Evolutionary conservation across 106 monocot species (phyloP).

Genomic region (Acanthochlamys bracteata): DNA sequence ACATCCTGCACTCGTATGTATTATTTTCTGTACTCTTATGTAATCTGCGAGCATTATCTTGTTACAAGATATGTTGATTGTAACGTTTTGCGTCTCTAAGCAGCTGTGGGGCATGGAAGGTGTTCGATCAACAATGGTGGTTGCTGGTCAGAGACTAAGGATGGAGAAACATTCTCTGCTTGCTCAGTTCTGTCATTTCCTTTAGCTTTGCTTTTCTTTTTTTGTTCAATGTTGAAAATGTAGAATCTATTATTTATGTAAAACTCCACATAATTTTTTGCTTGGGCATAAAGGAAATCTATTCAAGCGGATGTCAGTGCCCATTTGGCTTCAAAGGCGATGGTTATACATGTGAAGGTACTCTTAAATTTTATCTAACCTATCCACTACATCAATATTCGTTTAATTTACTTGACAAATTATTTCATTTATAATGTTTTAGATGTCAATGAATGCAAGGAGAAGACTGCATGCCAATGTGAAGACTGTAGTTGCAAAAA

Average conservation of each 20-base stretch:
- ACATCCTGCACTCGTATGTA: conserved; percentile 59
- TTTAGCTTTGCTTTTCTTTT: not conserved
- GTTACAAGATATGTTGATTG: not conserved
- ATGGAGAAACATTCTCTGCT: conserved; percentile 50
- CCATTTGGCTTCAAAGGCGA: conserved; percentile 75
- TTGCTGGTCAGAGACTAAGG: conserved; percentile 67
- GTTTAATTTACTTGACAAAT: not conserved
- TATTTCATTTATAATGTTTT: not conserved
- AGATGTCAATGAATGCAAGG: conserved; percentile 90
- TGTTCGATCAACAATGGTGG: conserved; percentile 68
- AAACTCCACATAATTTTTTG: not conserved
- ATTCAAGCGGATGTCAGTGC: conserved; percentile 60
- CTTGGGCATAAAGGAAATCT: conserved; percentile 21
- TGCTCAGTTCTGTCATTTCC: conserved; percentile 51
- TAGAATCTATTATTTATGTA: not conserved
- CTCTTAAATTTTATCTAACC: not conserved
- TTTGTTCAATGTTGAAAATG: not conserved
- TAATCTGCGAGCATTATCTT: not conserved
- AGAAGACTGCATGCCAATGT: conserved; percentile 64
- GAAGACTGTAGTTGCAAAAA: conserved; percentile 79
- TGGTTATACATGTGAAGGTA: conserved; percentile 76
- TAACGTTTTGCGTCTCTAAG: conserved; percentile 1
- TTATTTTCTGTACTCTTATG: not conserved
- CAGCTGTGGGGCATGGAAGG: conserved; percentile 88
- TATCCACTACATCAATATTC: not conserved